These are phyloP conservation scores for Penicillium oxalicum DNA, from an alignment of 2,329 filamentous ascomycete species.

Conservation along the genomic window DNA sequence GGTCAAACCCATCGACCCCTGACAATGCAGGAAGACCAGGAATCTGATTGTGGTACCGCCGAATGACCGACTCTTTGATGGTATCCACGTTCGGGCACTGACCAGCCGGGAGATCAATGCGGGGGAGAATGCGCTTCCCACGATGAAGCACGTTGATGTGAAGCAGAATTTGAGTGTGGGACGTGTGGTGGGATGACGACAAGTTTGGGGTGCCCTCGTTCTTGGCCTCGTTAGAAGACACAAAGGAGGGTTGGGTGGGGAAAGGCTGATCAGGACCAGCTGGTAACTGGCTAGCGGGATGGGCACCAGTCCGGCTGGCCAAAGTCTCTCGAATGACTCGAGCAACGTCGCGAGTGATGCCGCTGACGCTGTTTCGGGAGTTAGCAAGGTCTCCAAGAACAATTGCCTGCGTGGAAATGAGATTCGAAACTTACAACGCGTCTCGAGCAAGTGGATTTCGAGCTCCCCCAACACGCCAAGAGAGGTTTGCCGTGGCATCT, in stretches of 20 bases:
- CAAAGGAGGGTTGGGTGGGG: conserved; percentile 16
- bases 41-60: conserved; percentile 28
- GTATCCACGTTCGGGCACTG: conserved; percentile 32
- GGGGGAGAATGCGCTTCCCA: conserved; percentile 37
- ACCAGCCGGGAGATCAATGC: conserved; percentile 31
- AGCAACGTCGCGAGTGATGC: conserved; percentile 38
- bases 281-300: conserved; percentile 4
- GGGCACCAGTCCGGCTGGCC: conserved; percentile 18
- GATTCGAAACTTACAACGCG: conserved; percentile 34
- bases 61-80: conserved; percentile 27
- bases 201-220: conserved; percentile 1
- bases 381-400: conserved; percentile 12
- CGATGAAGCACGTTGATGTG: conserved; percentile 34
- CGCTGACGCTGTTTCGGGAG: conserved; percentile 31
- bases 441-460: conserved; percentile 28
- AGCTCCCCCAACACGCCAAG: conserved; percentile 35
- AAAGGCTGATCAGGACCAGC: conserved; percentile 11
- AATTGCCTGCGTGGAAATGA: no score
- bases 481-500: conserved; percentile 25
- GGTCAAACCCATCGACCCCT: conserved; percentile 8
- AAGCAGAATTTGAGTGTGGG: conserved; percentile 26
- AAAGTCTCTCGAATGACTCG: conserved; percentile 38
- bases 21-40: conserved; percentile 18
- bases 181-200: neutral
- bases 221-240: conserved; percentile 9